These are phyloP conservation scores for Prototheca stagnorum DNA, from an alignment of 163 green algal genomes.

Conservation along the genomic window DNA sequence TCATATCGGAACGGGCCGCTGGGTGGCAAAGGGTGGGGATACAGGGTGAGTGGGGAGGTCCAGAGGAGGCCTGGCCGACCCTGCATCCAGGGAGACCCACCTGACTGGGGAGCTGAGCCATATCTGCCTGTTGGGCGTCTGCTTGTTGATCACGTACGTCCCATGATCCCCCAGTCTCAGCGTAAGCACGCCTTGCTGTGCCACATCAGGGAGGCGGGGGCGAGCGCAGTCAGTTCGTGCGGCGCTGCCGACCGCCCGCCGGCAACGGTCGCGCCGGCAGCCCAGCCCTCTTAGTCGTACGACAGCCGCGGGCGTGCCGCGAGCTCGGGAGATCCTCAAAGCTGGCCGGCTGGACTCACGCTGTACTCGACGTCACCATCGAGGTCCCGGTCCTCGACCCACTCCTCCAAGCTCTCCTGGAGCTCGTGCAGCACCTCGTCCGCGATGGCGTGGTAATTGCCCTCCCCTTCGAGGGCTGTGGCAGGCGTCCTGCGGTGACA, in stretches of 20 bases:
- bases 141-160: constrained; percentile 97
- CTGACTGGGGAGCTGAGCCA: constrained; percentile 88
- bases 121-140: constrained; percentile 89
- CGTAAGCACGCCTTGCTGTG: constrained; percentile 70
- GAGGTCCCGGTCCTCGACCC: constrained; percentile 38
- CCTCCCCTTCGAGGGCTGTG: too few species aligned
- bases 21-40: too few species aligned
- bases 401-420: constrained; percentile 44
- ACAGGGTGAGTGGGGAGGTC: too few species aligned
- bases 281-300: too few species aligned
- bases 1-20: constrained; percentile 67
- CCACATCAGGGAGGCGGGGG: not conserved
- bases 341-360: constrained; percentile 29
- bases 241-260: too few species aligned
- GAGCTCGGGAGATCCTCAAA: too few species aligned
- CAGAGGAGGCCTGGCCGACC: too few species aligned
- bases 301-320: too few species aligned
- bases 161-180: constrained; percentile 55
- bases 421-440: constrained; percentile 44
- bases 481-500: too few species aligned
- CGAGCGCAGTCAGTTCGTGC: too few species aligned
- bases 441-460: constrained; percentile 45
- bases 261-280: too few species aligned
- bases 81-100: constrained; percentile 13
- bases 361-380: constrained; percentile 56